Evolutionary conservation across 139 green algal genomes (phyloP), one percentile per base, ranked within the genome.

Genomic region (Chlorella sp.): DNA sequence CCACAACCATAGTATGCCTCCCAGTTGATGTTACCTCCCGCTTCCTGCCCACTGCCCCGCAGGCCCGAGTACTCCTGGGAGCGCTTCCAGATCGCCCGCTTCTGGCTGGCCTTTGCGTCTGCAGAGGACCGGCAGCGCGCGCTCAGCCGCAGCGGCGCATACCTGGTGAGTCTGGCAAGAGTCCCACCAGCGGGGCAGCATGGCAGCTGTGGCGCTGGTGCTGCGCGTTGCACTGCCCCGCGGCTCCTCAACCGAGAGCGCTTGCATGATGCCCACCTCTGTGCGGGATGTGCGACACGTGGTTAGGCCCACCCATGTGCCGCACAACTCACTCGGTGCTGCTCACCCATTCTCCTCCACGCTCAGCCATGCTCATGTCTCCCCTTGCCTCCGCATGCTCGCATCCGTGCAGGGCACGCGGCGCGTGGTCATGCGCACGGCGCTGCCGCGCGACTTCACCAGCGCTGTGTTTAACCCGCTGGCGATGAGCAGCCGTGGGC

Each of bases 91-190:
- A 34, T 81, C 12, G 39, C 41, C 39, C 78, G 78, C 17, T 83
- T 75, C 78, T 83, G 78, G 78, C 28, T 83, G 17, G 74, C 63
- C n/a, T 83, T 83, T 44, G 20, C n/a, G 4, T 60, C 36, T 18
- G 16, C 13, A 3, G 39, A n/a, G 39, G 78, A 41, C 18, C 28
- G 78, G 1, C 63, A 75, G 28, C 78, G 78, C 39, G 78, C 63
- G 16, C 32, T 83, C n/a, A 64, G n/a, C 39, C 78, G 78, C 12
- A 44, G 65, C n/a, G 18, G 41, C 39, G 62, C 78, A 1, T 74
- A 83, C 78, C 78, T 83, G 62, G 78, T 83, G 63, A 47, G 78
- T n/a, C n/a, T n/a, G n/a, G n/a, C n/a, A n/a, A n/a, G n/a, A n/a
- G n/a, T n/a, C n/a, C n/a, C n/a, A n/a, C n/a, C n/a, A n/a, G n/a